Base-by-base conservation (phyloP, 352 stramenopile genomes). In the Albugo candida region DNA sequence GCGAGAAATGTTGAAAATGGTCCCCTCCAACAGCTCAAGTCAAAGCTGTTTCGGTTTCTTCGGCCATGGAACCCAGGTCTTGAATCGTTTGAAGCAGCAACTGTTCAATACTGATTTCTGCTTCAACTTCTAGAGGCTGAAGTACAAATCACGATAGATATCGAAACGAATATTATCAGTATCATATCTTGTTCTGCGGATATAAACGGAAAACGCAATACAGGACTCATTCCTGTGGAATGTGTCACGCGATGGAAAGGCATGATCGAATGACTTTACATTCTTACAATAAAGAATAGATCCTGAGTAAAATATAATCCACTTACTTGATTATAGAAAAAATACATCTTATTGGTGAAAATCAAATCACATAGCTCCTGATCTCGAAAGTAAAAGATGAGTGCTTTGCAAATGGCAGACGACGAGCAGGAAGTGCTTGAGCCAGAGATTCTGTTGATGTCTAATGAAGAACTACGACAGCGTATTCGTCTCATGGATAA, bases 401-500 rank as follows among this genome's bases (percentile, higher is more conserved):
- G 24, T 8, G 24, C 24, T 31, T 31, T 31, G 24, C 24, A 31
- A 8, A 31, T 31, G 24, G 24, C 24, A 31, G 24, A 31, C 24
- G 24, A 31, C 24, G 24, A 31, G 3, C 24, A 31, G 24, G 24
- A 31, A 31, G 76, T 85, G 45, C 8, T 31, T 31, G 24, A 8
- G 8, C 81, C 89, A 17, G 91, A 97, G 63, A 96, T 94, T 53
- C 57, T 92, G 51, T 63, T 86, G 62, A 97, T 97, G 87, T 89
- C 82, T 17, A 94, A 89, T 48, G 81, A 95, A 41, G 94, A 98
- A 63, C 64, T 98, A 41, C 81, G 89, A 34, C 92, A 97, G 65
- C 81, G 92, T 49, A 97, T 96, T 57, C 87, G 93, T 37, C 64
- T 97, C 20, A 64, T 98, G 46, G 93, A 98, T 61, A 98, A 97